Percentiles rank a stretch among this genome's conserved stretches.
Conservation (phyloP, 768 basidiomycete species). For the Pleurotus salmoneostramineus region DNA sequence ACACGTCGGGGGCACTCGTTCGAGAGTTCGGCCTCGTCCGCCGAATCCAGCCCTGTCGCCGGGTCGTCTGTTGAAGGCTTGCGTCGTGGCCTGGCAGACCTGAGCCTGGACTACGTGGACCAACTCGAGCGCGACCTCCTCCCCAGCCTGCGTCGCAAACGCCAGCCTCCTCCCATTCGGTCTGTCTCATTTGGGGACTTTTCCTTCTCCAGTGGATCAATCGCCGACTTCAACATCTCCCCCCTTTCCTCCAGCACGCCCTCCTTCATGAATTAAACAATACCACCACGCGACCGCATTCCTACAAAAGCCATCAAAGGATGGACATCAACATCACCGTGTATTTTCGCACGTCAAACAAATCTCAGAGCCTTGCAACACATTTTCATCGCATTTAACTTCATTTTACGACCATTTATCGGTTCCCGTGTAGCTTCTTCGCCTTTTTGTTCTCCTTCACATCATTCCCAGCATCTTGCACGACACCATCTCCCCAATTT, state of each 20-base stretch:
- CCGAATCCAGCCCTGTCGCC: conserved; percentile 55
- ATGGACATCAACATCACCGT: neutral
- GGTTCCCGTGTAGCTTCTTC: neutral
- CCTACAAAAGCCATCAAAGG: conserved; percentile 3
- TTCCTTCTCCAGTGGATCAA: conserved; percentile 20
- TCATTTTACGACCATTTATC: conserved; percentile 1
- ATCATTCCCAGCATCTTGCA: neutral
- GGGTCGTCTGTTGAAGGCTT: conserved; percentile 32
- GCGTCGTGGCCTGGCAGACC: conserved; percentile 31
- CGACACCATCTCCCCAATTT: conserved; percentile 6
- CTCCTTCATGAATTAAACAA: conserved; percentile 36
- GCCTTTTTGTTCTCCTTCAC: neutral
- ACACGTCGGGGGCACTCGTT: conserved; percentile 31
- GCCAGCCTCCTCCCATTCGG: conserved; percentile 30
- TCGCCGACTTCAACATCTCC: conserved; percentile 27
- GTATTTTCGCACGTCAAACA: neutral
- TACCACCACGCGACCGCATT: neutral
- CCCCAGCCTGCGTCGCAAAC: conserved; percentile 22
- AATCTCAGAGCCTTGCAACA: neutral
- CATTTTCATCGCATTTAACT: neutral
- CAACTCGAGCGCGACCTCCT: conserved; percentile 21
- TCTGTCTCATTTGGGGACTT: conserved; percentile 41
- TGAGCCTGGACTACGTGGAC: conserved; percentile 32
- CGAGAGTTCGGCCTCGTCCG: conserved; percentile 45
- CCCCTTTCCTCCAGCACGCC: conserved; percentile 39